Percentiles rank a stretch among this genome's conserved stretches.
Conservation (phyloP, 1,139 yeast species). For the Geotrichum phurueaensis region DNA sequence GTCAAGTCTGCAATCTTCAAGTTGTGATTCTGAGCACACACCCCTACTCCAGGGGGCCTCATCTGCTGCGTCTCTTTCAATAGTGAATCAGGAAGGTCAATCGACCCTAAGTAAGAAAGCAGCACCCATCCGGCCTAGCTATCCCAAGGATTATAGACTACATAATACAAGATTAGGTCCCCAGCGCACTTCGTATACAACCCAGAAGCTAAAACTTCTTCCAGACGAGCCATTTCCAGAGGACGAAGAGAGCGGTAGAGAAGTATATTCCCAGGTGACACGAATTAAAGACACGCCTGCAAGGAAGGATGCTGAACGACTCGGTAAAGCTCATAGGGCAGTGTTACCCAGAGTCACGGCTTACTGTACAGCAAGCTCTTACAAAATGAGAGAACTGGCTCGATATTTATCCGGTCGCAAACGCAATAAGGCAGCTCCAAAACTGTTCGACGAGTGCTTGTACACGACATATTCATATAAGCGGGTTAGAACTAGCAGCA, state of each 20-base stretch:
- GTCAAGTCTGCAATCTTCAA: neutral
- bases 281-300: conserved; percentile 88
- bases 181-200: conserved; percentile 80
- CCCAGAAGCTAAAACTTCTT: conserved; percentile 76
- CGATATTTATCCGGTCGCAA: conserved; percentile 81
- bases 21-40: neutral
- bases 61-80: neutral
- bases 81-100: neutral
- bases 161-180: conserved; percentile 52
- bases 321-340: conserved; percentile 80
- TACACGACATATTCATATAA: conserved; percentile 79
- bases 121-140: conserved; percentile 2
- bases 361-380: conserved; percentile 37
- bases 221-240: conserved; percentile 65
- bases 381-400: conserved; percentile 76
- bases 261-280: conserved; percentile 76
- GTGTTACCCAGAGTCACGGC: conserved; percentile 27
- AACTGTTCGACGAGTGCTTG: conserved; percentile 85
- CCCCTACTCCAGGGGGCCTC: neutral
- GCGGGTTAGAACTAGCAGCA: conserved; percentile 37
- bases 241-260: conserved; percentile 41
- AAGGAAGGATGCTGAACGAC: conserved; percentile 84
- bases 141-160: conserved; percentile 16
- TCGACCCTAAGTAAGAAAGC: neutral
- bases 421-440: conserved; percentile 64